These are phyloP conservation scores for Cyclotella atomus DNA, from an alignment of 108 stramenopile genomes.

Conservation along the genomic window DNA sequence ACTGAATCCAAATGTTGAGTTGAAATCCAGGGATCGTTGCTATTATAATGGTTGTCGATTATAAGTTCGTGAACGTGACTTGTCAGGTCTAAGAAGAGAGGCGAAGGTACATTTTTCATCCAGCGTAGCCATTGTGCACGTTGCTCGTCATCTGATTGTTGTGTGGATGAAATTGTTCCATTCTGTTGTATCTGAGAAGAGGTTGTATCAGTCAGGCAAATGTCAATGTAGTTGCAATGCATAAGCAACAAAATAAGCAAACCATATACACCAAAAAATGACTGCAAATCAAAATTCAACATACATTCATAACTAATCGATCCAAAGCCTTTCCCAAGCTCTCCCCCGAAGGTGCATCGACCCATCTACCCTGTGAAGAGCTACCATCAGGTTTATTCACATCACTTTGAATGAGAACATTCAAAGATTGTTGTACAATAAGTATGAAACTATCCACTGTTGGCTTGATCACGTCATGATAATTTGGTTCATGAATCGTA, in stretches of 20 bases:
- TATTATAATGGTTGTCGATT: slow-evolving; percentile 11
- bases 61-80: slow-evolving; percentile 27
- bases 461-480: neutral
- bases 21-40: slow-evolving; percentile 48
- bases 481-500: neutral
- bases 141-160: slow-evolving; percentile 12
- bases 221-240: neutral
- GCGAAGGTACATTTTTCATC: slow-evolving; percentile 75
- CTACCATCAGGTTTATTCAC: slow-evolving; percentile 18
- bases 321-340: slow-evolving; percentile 15
- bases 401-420: slow-evolving; percentile 9
- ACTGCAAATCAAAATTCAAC: neutral
- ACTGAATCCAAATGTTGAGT: slow-evolving; percentile 44
- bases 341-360: slow-evolving; percentile 17
- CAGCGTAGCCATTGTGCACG: slow-evolving; percentile 68
- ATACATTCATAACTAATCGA: slow-evolving; percentile 32
- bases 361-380: slow-evolving; percentile 16
- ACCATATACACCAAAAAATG: neutral
- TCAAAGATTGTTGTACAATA: slow-evolving; percentile 1
- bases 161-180: neutral
- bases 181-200: neutral
- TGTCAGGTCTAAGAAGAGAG: slow-evolving; percentile 72
- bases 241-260: neutral
- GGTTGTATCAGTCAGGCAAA: neutral
- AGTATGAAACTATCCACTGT: neutral